A percentile compares a stretch with the other conserved stretches of the same genome.
Conservation (phyloP, 257 asterid genomes). For the Solanum rostratum region DNA sequence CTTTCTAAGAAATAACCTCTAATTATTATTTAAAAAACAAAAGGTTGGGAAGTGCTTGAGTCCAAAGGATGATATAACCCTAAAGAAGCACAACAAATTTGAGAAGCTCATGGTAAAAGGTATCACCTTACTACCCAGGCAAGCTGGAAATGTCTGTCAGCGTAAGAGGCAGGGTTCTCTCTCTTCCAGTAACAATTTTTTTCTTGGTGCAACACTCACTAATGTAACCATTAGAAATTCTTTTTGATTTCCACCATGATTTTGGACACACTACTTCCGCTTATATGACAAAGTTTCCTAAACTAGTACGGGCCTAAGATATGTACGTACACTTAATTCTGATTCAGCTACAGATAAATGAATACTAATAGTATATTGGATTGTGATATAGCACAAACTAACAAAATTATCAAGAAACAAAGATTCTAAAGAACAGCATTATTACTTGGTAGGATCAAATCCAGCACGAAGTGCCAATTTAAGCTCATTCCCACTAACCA, state of each 20-base stretch:
- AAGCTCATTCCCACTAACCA: constrained; percentile 95
- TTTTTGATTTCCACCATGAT: neutral
- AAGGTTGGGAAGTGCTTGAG: neutral
- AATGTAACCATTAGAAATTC: neutral
- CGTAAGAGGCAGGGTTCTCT: neutral
- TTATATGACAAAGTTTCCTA: neutral
- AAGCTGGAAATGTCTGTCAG: neutral
- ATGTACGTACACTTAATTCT: neutral
- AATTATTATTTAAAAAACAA: neutral
- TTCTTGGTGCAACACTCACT: neutral
- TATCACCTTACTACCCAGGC: neutral
- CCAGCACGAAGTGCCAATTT: constrained; percentile 76
- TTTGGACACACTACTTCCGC: neutral
- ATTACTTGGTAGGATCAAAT: constrained; percentile 79
- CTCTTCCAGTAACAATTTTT: neutral
- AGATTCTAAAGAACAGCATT: neutral
- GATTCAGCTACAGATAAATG: neutral
- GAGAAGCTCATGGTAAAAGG: neutral
- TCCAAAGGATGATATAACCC: neutral
- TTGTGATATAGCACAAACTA: neutral
- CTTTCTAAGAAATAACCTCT: neutral
- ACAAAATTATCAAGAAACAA: neutral
- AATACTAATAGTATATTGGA: neutral
- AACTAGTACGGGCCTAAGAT: neutral
- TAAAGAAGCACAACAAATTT: neutral